Base-by-base conservation (phyloP, 345 rosid genomes). In the Populus pruinosa region DNA sequence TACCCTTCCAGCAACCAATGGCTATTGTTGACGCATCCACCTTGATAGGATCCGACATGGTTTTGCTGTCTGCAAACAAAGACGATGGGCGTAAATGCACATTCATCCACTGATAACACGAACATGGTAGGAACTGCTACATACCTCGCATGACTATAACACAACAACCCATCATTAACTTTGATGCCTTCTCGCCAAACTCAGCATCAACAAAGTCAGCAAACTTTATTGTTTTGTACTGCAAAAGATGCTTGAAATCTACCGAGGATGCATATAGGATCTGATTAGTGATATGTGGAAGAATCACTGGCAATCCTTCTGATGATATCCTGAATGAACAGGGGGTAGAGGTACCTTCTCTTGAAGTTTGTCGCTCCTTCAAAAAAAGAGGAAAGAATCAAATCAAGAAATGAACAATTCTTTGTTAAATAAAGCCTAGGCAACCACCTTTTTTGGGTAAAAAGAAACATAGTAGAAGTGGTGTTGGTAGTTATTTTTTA, bases 1-100 rank as follows among this genome's bases (percentile, higher is more conserved):
- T 86, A 10, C 99, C 98, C 84, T 83, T 94, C 99, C 98, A 92
- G 87, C 99, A 94, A 56, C 97, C 97, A 21, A 96, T 94, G 82
- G 97, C 97, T 75, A 91, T 85, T 6, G 92, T 84, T 25, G 91
- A 85, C 47, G 82, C 75, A 72, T 83, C 89, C 73, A 85, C 85
- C 80, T 83, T 77, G 49, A 83, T 69, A 56, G 76, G 75, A 76
- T 82, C 85, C 35, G 86, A 74, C 31, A 38, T 73, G 50, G 75
- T 59, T 67, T 87, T 76, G 41, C 76, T 76, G 77, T 83, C 96
- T 86, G 88, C 83, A 59, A n/a, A 64, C 9, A 61, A 75, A 47
- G 44, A 13, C 5, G 68, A 18, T 3, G 27, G 76, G n/a, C 0
- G 17, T 44, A 23, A 66, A 79, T 20, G 17, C 23, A 3, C 21